Evolutionary conservation across 2,329 filamentous ascomycete genomes (phyloP).

Genomic region (Decorospora gaudefroyi): DNA sequence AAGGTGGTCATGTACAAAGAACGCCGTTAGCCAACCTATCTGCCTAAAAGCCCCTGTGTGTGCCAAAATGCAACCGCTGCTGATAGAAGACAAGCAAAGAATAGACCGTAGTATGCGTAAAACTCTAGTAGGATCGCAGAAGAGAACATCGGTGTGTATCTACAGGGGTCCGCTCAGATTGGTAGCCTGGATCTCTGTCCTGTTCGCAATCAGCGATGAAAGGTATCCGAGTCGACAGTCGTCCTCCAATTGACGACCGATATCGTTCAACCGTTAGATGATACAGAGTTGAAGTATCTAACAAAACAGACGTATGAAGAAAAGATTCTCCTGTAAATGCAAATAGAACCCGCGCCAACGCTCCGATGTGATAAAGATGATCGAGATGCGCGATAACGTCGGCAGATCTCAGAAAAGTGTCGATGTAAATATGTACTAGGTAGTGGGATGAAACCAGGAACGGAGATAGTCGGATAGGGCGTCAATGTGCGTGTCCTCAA

Average conservation of each 20-base stretch:
- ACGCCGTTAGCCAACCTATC: constrained; percentile 32
- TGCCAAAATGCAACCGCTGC: constrained; percentile 43
- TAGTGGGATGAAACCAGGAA: neutral
- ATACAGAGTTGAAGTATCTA: constrained; percentile 31
- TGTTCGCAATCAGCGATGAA: constrained; percentile 2
- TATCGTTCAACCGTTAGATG: constrained; percentile 20
- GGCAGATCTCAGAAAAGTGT: constrained; percentile 7
- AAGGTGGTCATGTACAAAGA: constrained; percentile 27
- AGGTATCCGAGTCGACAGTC: neutral
- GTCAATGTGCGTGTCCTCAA: too few relatives aligned
- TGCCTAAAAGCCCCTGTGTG: constrained; percentile 34
- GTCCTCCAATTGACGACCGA: constrained; percentile 1
- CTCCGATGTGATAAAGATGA: constrained; percentile 11
- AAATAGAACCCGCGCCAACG: constrained; percentile 28
- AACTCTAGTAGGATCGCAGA: neutral
- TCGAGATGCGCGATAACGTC: constrained; percentile 11
- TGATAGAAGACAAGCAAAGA: constrained; percentile 36
- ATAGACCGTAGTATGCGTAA: constrained; percentile 8
- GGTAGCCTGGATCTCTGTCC: neutral
- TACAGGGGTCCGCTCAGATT: neutral
- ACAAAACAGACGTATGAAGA: constrained; percentile 28
- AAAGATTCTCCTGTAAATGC: constrained; percentile 35
- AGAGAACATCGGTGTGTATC: constrained; percentile 1
- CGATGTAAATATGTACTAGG: constrained; percentile 11
- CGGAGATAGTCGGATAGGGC: neutral